Base-by-base conservation (phyloP, 1,139 yeast genomes). In the Meyerozyma guilliermondii region DNA sequence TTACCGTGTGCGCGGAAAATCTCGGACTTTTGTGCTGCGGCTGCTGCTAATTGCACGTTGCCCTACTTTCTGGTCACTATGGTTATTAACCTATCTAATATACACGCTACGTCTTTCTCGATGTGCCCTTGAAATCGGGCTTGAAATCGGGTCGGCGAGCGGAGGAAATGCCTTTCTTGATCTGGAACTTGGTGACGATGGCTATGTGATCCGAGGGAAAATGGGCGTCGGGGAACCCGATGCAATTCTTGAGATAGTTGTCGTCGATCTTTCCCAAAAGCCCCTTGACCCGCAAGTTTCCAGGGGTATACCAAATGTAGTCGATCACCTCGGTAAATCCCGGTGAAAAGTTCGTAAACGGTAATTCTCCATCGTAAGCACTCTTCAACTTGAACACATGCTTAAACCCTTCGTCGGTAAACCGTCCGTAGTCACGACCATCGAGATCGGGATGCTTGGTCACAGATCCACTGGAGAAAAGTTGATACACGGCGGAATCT, bases 141-240 rank as follows among this genome's bases (percentile, higher is more conserved):
- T 73, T 76, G 52, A 72, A 68, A 47, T 75, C 76, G 37, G 72
- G 68, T 49, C 66, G 71, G 50, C 59, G 60, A 14, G 50, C 42
- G 8, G 59, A 47, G 9, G 50, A 43, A 3, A 50, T 51, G 23
- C 53, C 57, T 60, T 80, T 84, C 60, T 81, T 81, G 57, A 88
- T 76, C 54, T 81, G 87, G 55, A 89, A 83, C 60, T 82, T 81
- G 24, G 92, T 73, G 44, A 89, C 77, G 50, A 91, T 70, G 14
- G 97, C 92, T 55, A 91, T 80, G 65, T 92, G 98, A 63, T 92
- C 98, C 38, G 96, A 87, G 29, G 98, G 97, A 67, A 86, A 85
- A 60, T 89, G 87, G 16, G 91, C 89, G 60, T 88, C 88, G 18
- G 99, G 99, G 63, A 92, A 82, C 8, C 98, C 99, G 58, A 92